Base-by-base conservation (phyloP, 176 grass and related monocot species). In the Paspalum notatum region DNA sequence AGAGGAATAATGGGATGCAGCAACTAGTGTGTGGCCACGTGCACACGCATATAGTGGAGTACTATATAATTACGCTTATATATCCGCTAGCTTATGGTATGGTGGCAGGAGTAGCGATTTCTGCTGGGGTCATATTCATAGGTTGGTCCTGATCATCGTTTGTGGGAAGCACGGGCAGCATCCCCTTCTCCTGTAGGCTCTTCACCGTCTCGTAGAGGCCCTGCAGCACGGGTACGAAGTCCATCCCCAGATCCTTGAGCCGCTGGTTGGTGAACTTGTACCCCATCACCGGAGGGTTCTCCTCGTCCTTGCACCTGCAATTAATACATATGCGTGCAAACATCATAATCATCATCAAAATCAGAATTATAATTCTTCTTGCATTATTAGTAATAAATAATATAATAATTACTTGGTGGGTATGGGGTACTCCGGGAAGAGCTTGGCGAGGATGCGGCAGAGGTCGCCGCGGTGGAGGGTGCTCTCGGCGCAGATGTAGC, bases 401-500 rank as follows among this genome's bases (percentile, higher is more conserved):
- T n/a, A n/a, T n/a, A n/a, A n/a, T n/a, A n/a, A n/a, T n/a, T n/a
- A 93, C 91, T 67, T 97, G 37, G 71, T 88, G 12, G 94, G 92
- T n/a, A 97, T 72, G 14, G 87, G 89, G 76, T 94, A 97, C 51
- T 94, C 85, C 0, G 94, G 89, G 82, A 97, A 97, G 24, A 97
- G 79, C 80, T 97, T 91, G 9, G 66, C n/a, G 4, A 97, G 94
- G 22, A 90, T 65, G 12, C 87, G 91, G 77, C 89, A 90, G 24
- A 97, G 82, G 12, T 94, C 86, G 20, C 85, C 87, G 58, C 91
- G 89, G 77, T 97, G 94, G 20, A 97, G 72, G 0, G 89, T 90
- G 85, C 87, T 90, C 83, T 97, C 89, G 45, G 89, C 89, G 57
- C 94, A 97, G 79, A 97, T 86, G 83, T 97, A 97, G 54, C 94